These are phyloP conservation scores for Pythium utonaiense DNA, from an alignment of 352 stramenopile species.

Conservation along the genomic window DNA sequence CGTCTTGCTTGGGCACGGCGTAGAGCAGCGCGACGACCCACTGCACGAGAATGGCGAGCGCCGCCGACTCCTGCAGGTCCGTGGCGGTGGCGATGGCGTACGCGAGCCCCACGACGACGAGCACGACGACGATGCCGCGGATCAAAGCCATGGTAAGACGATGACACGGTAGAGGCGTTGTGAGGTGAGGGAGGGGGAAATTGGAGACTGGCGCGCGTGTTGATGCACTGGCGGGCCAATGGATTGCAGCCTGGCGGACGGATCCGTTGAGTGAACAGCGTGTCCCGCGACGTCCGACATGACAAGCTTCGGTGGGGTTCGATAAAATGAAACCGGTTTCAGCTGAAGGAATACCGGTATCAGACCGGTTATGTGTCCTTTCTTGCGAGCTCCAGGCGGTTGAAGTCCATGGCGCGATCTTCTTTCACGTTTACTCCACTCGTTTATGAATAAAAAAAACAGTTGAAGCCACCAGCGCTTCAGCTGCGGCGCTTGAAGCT, in stretches of 20 bases:
- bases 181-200: neutral
- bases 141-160: conserved; percentile 37
- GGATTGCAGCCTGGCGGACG: neutral
- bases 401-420: neutral
- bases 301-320: conserved; percentile 13
- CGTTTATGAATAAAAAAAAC: neutral
- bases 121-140: conserved; percentile 36
- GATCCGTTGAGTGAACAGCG: neutral
- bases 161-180: neutral
- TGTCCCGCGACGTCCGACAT: neutral
- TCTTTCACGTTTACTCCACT: neutral
- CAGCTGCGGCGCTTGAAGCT: neutral
- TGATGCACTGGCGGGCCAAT: neutral
- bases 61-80: conserved; percentile 45
- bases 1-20: conserved; percentile 61
- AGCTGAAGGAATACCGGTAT: neutral
- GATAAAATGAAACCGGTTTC: neutral
- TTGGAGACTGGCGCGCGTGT: neutral
- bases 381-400: neutral
- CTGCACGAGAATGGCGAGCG: conserved; percentile 51
- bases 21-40: conserved; percentile 64
- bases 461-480: neutral
- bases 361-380: too few species aligned
- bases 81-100: conserved; percentile 31
- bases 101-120: conserved; percentile 35